These are phyloP conservation scores for Craterostigma plantagineum DNA, from an alignment of 257 asterid species.

Conservation along the genomic window DNA sequence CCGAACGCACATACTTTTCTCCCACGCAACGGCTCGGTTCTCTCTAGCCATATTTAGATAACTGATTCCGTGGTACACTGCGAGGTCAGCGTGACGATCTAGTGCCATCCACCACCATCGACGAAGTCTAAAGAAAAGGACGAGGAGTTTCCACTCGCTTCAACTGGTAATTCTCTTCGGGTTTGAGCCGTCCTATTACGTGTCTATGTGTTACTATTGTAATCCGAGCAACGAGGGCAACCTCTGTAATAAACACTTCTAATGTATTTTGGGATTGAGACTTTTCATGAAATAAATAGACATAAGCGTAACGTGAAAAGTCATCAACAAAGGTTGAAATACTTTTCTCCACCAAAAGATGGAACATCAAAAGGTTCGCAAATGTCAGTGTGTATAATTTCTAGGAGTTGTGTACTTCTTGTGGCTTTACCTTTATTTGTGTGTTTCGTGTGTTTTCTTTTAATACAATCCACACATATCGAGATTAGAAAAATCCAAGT, in stretches of 20 bases:
- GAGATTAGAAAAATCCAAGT: not conserved
- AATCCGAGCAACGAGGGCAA: too few relatives aligned
- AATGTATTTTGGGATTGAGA: not conserved
- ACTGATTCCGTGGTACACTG: too few relatives aligned
- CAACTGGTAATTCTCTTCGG: too few relatives aligned
- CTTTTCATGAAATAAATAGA: not conserved
- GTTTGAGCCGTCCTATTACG: too few relatives aligned
- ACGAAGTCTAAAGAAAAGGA: too few relatives aligned
- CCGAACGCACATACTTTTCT: too few relatives aligned
- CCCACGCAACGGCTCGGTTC: too few relatives aligned
- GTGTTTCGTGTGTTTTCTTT: conserved; percentile 3
- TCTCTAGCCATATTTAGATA: too few relatives aligned
- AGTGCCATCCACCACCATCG: too few relatives aligned
- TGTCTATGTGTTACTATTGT: too few relatives aligned
- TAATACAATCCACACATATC: not conserved
- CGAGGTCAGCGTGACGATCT: too few relatives aligned
- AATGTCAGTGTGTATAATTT: conserved; percentile 1
- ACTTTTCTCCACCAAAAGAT: not conserved
- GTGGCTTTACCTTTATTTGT: conserved; percentile 5
- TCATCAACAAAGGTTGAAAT: conserved; percentile 3
- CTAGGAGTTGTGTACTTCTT: conserved; percentile 3
- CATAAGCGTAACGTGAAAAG: not conserved
- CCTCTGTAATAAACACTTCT: conserved; percentile 2
- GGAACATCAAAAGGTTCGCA: not conserved
- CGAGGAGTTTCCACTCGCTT: too few relatives aligned